Evolutionary conservation across 805 yeast genomes (phyloP).

Genomic region (Metschnikowia lachancei): DNA sequence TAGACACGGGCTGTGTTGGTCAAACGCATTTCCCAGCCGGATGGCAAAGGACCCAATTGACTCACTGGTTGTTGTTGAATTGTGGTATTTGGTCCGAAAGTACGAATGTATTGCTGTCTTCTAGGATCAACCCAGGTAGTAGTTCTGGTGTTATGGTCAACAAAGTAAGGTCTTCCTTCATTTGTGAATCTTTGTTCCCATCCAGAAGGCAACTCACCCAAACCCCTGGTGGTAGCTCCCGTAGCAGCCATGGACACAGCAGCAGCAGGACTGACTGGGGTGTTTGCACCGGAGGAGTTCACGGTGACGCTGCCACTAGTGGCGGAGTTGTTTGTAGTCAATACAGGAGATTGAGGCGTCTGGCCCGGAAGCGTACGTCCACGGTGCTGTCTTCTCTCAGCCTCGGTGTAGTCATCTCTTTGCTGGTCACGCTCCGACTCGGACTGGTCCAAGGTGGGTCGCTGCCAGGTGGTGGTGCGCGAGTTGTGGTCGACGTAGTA

Average conservation of each 20-base stretch:
- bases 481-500: slow-evolving; percentile 98
- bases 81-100: slow-evolving; percentile 86
- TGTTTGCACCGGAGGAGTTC: slow-evolving; percentile 41
- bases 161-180: slow-evolving; percentile 97
- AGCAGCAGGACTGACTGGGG: slow-evolving; percentile 62
- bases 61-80: slow-evolving; percentile 98
- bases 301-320: slow-evolving; percentile 47
- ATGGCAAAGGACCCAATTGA: slow-evolving; percentile 95
- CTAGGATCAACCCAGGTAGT: slow-evolving; percentile 99
- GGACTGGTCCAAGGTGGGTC: slow-evolving; percentile 82
- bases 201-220: slow-evolving; percentile 96
- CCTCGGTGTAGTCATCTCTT: slow-evolving; percentile 69
- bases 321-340: slow-evolving; percentile 21
- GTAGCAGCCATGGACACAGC: slow-evolving; percentile 68
- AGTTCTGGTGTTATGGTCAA: slow-evolving; percentile 98
- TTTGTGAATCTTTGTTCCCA: slow-evolving; percentile 99
- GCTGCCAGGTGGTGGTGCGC: slow-evolving; percentile 97
- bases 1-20: slow-evolving; percentile 98
- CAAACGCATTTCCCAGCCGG: slow-evolving; percentile 99
- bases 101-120: slow-evolving; percentile 95
- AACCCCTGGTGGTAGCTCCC: slow-evolving; percentile 90
- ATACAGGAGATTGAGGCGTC: slow-evolving; percentile 33
- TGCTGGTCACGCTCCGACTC: slow-evolving; percentile 68
- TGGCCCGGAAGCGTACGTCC: slow-evolving; percentile 84
- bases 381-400: slow-evolving; percentile 87